Evolutionary conservation across 371 early-diverging fungal genomes (phyloP).

Genomic region (Lichtheimia hyalospora): DNA sequence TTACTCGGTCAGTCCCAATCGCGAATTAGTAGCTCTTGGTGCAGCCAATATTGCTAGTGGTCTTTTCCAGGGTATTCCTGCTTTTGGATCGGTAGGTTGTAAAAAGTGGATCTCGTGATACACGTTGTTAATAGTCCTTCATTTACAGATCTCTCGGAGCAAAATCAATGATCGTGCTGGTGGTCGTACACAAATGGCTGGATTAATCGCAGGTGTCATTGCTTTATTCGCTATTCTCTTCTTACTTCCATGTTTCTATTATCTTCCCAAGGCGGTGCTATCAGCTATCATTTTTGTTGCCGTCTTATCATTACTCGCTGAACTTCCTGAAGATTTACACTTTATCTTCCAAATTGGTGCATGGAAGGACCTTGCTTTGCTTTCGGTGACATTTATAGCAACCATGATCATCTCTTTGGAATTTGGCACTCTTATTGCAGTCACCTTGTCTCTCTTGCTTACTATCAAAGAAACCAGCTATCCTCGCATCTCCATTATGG

Average conservation of each 20-base stretch:
- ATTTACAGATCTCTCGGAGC: conserved; percentile 70
- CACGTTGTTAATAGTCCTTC: not conserved
- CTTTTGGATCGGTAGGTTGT: conserved; percentile 75
- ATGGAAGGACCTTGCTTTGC: conserved; percentile 81
- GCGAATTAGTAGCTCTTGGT: conserved; percentile 91
- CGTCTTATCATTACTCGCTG: conserved; percentile 79
- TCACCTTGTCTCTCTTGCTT: conserved; percentile 80
- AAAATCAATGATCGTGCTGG: conserved; percentile 89
- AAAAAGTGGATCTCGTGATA: not conserved
- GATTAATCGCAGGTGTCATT: conserved; percentile 72
- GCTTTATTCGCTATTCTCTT: conserved; percentile 75
- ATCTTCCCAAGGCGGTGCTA: conserved; percentile 84
- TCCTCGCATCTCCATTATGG: conserved; percentile 80
- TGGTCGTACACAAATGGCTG: conserved; percentile 85
- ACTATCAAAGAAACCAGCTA: conserved; percentile 90
- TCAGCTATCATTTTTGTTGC: conserved; percentile 88
- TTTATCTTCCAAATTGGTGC: conserved; percentile 85
- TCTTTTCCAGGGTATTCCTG: conserved; percentile 83
- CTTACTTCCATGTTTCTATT: conserved; percentile 80
- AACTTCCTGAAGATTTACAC: conserved; percentile 75
- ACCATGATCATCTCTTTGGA: conserved; percentile 88
- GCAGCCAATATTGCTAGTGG: conserved; percentile 80
- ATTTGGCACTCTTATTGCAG: conserved; percentile 87
- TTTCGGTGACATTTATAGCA: conserved; percentile 77
- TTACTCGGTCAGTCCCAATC: conserved; percentile 88